phyloP scores from a whole-genome alignment of 202 grass and related monocot species.

The Panicum virgatum region DNA sequence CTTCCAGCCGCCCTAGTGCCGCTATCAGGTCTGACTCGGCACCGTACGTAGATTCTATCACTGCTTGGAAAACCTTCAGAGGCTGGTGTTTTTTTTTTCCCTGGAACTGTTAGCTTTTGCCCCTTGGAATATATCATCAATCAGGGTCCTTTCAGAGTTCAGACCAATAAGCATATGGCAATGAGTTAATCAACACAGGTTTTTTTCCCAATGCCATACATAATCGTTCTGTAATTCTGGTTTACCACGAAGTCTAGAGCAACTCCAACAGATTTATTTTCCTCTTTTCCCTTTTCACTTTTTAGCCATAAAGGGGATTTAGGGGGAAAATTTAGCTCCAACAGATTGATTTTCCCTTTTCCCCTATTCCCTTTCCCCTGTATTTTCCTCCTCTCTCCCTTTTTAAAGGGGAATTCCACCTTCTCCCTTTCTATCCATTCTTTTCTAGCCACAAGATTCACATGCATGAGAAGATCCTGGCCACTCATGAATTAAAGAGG shows the following conservation, averaged over 20 bases:
- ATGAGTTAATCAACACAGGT: background rate
- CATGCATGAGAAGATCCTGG: too few relatives aligned
- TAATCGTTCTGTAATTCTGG: background rate
- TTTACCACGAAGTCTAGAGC: background rate
- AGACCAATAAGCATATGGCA: background rate
- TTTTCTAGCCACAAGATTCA: too few relatives aligned
- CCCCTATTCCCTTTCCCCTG: too few relatives aligned
- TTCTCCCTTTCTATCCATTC: too few relatives aligned
- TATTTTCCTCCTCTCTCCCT: too few relatives aligned
- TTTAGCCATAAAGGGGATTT: too few relatives aligned
- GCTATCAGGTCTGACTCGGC: conserved; percentile 44
- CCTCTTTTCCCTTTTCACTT: too few relatives aligned
- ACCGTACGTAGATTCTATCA: conserved; percentile 18
- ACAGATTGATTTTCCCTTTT: too few relatives aligned
- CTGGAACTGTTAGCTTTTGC: conserved; percentile 29
- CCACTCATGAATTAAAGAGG: too few relatives aligned
- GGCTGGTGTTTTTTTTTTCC: conserved; percentile 39
- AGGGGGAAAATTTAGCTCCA: too few relatives aligned
- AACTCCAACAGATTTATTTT: too few relatives aligned
- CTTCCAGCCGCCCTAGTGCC: conserved; percentile 3
- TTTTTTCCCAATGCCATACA: background rate
- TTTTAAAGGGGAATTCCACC: too few relatives aligned
- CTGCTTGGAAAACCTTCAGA: conserved; percentile 15
- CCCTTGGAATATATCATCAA: conserved; percentile 16
- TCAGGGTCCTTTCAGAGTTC: background rate